Evolutionary conservation across 169 alveolate genomes (phyloP).

Genomic region (Fabrea salina): DNA sequence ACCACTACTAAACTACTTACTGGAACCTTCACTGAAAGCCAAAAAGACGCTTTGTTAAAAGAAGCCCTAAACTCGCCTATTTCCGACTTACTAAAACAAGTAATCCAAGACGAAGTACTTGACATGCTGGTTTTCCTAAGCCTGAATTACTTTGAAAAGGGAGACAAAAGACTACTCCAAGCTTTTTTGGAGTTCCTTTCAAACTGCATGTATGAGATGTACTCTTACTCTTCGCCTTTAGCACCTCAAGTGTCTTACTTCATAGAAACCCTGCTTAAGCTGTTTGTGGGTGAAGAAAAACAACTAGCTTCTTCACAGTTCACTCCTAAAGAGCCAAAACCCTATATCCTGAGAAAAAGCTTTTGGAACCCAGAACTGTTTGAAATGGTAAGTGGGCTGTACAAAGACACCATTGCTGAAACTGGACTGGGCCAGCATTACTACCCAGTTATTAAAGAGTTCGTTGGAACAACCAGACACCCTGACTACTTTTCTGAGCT

Average conservation of each 20-base stretch:
- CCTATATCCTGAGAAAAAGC: conserved; percentile 53
- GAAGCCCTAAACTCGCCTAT: conserved; percentile 40
- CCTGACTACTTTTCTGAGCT: conserved; percentile 40
- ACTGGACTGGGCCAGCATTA: conserved; percentile 63
- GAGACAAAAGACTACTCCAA: conserved; percentile 23
- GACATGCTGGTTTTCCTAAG: conserved; percentile 42
- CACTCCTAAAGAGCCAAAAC: conserved; percentile 39
- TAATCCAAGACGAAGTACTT: conserved; percentile 48
- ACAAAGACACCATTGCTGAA: conserved; percentile 66
- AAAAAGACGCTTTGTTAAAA: background rate
- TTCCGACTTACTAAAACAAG: conserved; percentile 39
- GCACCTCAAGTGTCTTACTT: conserved; percentile 48
- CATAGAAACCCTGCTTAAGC: conserved; percentile 32
- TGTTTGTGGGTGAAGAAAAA: conserved; percentile 51
- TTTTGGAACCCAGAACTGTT: conserved; percentile 65
- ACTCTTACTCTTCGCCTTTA: conserved; percentile 41
- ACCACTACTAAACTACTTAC: conserved; percentile 33
- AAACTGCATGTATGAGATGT: conserved; percentile 42
- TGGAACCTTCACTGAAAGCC: background rate
- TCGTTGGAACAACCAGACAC: conserved; percentile 39
- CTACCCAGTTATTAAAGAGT: conserved; percentile 65
- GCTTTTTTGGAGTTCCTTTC: conserved; percentile 15
- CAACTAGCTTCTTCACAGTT: conserved; percentile 39
- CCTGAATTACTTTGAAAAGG: conserved; percentile 24
- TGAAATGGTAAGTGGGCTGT: conserved; percentile 50